phyloP scores from a whole-genome alignment of 1,284 basidiomycete species.

The Ustilago curta region DNA sequence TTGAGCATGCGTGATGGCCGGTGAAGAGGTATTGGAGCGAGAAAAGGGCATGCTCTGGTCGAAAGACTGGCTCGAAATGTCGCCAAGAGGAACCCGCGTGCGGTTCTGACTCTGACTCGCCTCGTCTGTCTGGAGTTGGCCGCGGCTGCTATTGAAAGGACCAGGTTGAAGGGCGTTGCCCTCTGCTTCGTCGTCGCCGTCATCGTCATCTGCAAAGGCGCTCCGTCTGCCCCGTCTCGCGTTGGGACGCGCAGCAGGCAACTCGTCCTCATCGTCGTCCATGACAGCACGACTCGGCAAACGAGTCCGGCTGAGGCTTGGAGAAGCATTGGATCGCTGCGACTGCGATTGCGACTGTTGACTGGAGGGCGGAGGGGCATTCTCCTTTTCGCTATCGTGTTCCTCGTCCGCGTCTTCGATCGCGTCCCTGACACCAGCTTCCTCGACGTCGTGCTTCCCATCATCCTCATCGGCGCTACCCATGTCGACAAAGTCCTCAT shows the following conservation, averaged over 20 bases:
- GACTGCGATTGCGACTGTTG: constrained; percentile 33
- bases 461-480: constrained; percentile 33
- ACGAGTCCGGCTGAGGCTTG: constrained; percentile 15
- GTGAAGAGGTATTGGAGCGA: constrained; percentile 37
- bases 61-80: constrained; percentile 45
- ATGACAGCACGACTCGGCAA: constrained; percentile 39
- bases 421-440: constrained; percentile 15
- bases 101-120: constrained; percentile 16
- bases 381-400: constrained; percentile 61
- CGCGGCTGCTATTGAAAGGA: constrained; percentile 28
- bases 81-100: constrained; percentile 31
- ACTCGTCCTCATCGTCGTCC: constrained; percentile 51
- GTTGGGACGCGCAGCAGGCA: constrained; percentile 29
- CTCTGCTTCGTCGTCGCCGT: constrained; percentile 32
- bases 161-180: constrained; percentile 34
- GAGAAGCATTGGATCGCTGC: constrained; percentile 25
- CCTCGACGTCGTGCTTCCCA: constrained; percentile 13
- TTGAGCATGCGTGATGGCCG: constrained; percentile 21
- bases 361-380: constrained; percentile 46
- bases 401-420: constrained; percentile 36
- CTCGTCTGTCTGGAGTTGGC: constrained; percentile 1
- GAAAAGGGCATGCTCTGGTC: constrained; percentile 35
- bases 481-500: constrained; percentile 27
- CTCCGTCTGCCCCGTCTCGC: constrained; percentile 27
- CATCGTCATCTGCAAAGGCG: constrained; percentile 48